A percentile compares a stretch with the other conserved stretches of the same genome.
Conservation (phyloP, 345 rosid species). For the Rhodamnia rubescens region DNA sequence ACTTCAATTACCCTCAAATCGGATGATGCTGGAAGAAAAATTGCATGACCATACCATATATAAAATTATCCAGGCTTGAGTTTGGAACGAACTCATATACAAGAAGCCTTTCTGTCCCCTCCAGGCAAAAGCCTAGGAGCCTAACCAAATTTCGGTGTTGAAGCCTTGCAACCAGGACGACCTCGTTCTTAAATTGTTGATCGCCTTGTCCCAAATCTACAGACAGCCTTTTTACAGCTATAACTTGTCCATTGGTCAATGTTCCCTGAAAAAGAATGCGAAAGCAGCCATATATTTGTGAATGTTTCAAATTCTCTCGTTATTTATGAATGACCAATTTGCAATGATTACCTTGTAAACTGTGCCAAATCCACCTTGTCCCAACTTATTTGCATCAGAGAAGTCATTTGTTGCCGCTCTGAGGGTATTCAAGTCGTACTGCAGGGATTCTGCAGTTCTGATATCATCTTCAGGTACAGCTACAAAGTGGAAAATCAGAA, state of each 20-base stretch:
- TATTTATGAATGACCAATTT: background rate
- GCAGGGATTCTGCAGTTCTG: background rate
- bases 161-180: background rate
- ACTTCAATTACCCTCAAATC: background rate
- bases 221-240: background rate
- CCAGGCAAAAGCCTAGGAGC: background rate
- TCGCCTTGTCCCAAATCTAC: background rate
- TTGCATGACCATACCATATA: background rate
- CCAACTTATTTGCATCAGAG: conserved; percentile 5
- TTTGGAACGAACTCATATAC: background rate
- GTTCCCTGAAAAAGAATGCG: background rate
- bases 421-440: conserved; percentile 4
- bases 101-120: background rate
- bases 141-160: background rate
- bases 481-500: background rate
- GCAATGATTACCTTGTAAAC: background rate
- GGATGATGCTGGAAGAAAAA: background rate
- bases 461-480: background rate
- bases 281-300: background rate
- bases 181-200: background rate
- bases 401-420: conserved; percentile 14
- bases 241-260: background rate
- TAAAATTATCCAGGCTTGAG: background rate
- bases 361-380: conserved; percentile 6
- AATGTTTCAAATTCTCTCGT: background rate